A percentile compares a stretch with the other conserved stretches of the same genome.
phyloP scores from a whole-genome alignment of 2,329 filamentous ascomycete species.

The Chaetothyriales sp. region DNA sequence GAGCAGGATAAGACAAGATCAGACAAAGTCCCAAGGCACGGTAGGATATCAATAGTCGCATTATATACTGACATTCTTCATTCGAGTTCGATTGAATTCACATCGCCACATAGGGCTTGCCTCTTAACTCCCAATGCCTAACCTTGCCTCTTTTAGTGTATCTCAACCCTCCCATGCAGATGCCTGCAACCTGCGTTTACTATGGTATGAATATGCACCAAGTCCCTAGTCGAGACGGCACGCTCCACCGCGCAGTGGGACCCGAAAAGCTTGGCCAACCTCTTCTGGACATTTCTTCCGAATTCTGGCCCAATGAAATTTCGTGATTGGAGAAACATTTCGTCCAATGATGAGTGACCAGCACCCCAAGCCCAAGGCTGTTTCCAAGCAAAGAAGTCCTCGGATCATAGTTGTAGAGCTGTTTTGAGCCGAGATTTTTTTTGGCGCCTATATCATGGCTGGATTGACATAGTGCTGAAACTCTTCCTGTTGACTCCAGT shows the following conservation, averaged over 20 bases:
- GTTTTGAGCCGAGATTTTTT: neutral
- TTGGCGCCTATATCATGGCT: slow-evolving; percentile 7
- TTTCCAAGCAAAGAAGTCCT: neutral
- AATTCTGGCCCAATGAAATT: neutral
- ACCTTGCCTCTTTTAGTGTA: neutral
- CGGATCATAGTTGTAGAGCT: neutral
- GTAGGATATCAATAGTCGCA: neutral
- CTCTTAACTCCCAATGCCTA: neutral
- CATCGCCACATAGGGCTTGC: neutral
- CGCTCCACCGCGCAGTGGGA: neutral
- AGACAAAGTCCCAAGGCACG: neutral
- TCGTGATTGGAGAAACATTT: neutral
- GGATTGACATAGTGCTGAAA: slow-evolving; percentile 14
- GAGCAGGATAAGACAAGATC: neutral
- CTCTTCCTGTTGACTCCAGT: slow-evolving; percentile 16
- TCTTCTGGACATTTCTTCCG: neutral
- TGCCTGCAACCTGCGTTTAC: neutral
- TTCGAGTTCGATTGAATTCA: neutral
- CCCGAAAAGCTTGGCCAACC: neutral
- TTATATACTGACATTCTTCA: neutral
- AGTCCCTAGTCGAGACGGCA: neutral
- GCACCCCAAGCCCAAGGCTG: neutral
- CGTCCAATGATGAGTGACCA: neutral
- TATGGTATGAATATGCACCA: neutral
- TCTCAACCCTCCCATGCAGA: neutral